Conservation (phyloP, 208 protist genomes). For the Crithidia mellificae region DNA sequence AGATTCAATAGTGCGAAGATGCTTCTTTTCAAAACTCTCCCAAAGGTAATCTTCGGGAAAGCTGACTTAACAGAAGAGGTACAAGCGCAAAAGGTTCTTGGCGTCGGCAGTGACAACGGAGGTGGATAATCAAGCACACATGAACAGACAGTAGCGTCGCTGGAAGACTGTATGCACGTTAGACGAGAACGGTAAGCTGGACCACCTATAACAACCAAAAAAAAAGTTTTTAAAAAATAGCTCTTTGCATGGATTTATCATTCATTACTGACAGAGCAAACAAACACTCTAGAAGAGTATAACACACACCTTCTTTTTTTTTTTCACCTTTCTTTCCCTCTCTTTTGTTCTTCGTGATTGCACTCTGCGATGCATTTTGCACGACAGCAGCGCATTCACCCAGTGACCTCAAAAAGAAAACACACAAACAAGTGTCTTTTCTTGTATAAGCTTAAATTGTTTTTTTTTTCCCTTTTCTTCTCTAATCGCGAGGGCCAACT, state of each 20-base stretch:
- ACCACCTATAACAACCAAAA: background rate
- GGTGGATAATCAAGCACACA: background rate
- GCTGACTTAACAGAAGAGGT: too few species aligned
- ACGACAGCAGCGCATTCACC: background rate
- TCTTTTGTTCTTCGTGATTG: background rate
- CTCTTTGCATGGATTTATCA: background rate
- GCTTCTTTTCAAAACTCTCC: too few species aligned
- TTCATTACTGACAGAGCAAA: background rate
- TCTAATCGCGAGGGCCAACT: background rate
- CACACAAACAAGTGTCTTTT: background rate
- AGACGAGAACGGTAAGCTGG: slow-evolving; percentile 9
- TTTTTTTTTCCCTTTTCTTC: background rate
- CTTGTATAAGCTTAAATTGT: background rate
- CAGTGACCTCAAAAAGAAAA: background rate
- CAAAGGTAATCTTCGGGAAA: too few species aligned
- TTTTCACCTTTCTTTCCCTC: background rate
- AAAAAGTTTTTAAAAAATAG: background rate
- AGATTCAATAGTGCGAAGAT: too few species aligned
- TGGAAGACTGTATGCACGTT: slow-evolving; percentile 7
- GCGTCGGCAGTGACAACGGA: background rate
- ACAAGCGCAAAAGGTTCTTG: too few species aligned
- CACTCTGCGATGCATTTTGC: background rate
- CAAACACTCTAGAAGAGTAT: background rate
- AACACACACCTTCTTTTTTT: background rate
- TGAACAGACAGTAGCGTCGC: background rate